Conservation (phyloP, 352 stramenopile species). For the Globisporangium cederbergense region DNA sequence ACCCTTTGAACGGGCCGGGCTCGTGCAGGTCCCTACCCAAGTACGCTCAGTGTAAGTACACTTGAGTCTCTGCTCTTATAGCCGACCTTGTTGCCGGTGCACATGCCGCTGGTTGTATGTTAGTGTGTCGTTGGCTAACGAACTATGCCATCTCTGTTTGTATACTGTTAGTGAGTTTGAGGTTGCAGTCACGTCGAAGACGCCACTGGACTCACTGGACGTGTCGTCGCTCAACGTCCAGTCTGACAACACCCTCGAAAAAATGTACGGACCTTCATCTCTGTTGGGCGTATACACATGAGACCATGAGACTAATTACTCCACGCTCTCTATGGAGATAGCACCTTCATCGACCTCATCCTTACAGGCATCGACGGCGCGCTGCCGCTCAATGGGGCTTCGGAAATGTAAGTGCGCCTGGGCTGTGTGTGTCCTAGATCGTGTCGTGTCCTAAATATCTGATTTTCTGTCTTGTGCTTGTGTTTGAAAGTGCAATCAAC, state of each 20-base stretch:
- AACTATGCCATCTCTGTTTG: neutral
- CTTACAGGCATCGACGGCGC: conserved; percentile 48
- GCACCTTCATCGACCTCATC: conserved; percentile 37
- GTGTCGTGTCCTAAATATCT: neutral
- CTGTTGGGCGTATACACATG: neutral
- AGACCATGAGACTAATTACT: neutral
- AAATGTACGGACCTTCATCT: conserved; percentile 22
- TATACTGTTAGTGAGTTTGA: conserved; percentile 35
- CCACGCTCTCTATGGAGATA: neutral
- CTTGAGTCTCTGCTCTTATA: neutral
- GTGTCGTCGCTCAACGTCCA: conserved; percentile 72
- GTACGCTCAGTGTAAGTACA: conserved; percentile 41
- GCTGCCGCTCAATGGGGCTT: conserved; percentile 45
- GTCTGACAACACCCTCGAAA: conserved; percentile 35
- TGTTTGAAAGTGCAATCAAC: conserved; percentile 51
- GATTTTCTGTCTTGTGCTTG: neutral
- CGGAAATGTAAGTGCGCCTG: conserved; percentile 39
- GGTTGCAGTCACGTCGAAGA: conserved; percentile 25
- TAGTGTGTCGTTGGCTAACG: neutral
- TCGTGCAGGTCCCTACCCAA: conserved; percentile 50
- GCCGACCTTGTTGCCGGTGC: neutral
- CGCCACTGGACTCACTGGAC: conserved; percentile 45
- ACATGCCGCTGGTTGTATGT: neutral
- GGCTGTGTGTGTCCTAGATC: neutral
- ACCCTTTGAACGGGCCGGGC: conserved; percentile 68